phyloP scores from a whole-genome alignment of 257 asterid genomes.

The Capsicum chinense region DNA sequence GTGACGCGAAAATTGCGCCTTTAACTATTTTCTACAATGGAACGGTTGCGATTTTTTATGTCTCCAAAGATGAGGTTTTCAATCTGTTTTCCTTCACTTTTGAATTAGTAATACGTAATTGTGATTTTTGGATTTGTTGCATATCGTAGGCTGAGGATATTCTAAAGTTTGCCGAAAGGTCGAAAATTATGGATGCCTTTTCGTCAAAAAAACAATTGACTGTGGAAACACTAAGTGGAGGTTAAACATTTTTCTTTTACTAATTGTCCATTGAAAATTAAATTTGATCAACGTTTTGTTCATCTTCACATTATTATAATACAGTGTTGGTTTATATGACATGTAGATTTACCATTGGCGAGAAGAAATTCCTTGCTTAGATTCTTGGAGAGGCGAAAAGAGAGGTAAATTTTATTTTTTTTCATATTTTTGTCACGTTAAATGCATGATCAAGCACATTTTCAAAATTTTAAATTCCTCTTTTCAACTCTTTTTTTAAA shows the following conservation, averaged over 20 bases:
- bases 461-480: too few species aligned
- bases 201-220: background rate
- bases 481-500: too few species aligned
- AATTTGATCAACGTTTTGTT: background rate
- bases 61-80: background rate
- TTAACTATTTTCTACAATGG: background rate
- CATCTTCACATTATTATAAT: background rate
- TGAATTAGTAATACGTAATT: background rate
- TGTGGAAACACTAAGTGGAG: background rate
- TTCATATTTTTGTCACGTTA: too few species aligned
- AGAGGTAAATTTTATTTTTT: background rate
- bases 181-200: too few species aligned
- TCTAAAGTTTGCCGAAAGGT: background rate
- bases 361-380: background rate
- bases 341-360: background rate
- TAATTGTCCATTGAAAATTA: too few species aligned
- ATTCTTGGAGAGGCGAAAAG: background rate
- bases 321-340: background rate
- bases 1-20: background rate
- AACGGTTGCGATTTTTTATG: background rate
- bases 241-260: background rate
- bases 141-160: background rate
- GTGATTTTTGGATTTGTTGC: background rate
- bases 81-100: background rate
- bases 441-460: too few species aligned